These are phyloP conservation scores for Syzygium jambos DNA, from an alignment of 345 rosid species.

Conservation along the genomic window DNA sequence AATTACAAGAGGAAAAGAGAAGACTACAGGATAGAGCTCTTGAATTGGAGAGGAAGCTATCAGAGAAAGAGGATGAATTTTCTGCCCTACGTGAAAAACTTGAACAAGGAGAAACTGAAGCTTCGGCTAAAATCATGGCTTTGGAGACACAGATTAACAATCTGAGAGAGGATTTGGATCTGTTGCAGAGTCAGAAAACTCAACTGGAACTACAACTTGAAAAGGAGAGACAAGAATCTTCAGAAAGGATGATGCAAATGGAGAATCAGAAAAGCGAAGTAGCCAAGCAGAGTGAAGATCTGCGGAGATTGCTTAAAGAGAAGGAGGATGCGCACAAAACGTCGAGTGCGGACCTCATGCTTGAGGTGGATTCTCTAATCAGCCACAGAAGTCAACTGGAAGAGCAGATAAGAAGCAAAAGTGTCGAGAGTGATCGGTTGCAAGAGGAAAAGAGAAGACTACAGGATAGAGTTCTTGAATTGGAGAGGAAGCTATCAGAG, in stretches of 20 bases:
- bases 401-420: constrained; percentile 25
- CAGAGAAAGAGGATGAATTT: constrained; percentile 36
- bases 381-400: constrained; percentile 39
- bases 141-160: constrained; percentile 25
- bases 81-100: neutral
- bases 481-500: constrained; percentile 26
- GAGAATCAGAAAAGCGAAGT: constrained; percentile 33
- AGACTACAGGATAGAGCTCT: constrained; percentile 21
- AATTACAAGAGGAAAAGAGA: constrained; percentile 17
- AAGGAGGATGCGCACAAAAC: constrained; percentile 29
- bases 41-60: constrained; percentile 20
- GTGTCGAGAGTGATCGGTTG: constrained; percentile 27
- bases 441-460: constrained; percentile 18
- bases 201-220: constrained; percentile 38
- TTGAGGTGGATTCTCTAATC: constrained; percentile 27
- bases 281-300: constrained; percentile 33
- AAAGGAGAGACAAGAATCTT: constrained; percentile 39
- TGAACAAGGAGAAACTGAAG: constrained; percentile 5
- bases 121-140: constrained; percentile 31
- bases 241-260: constrained; percentile 23
- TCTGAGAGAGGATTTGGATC: constrained; percentile 45
- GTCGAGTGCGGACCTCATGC: constrained; percentile 26
- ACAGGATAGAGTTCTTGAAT: constrained; percentile 18
- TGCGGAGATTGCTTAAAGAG: constrained; percentile 31
- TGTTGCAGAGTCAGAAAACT: constrained; percentile 29